Percentiles rank a stretch among this genome's conserved stretches.
Evolutionary conservation across 257 asterid species (phyloP).

Genomic region (Lithospermum erythrorhizon): DNA sequence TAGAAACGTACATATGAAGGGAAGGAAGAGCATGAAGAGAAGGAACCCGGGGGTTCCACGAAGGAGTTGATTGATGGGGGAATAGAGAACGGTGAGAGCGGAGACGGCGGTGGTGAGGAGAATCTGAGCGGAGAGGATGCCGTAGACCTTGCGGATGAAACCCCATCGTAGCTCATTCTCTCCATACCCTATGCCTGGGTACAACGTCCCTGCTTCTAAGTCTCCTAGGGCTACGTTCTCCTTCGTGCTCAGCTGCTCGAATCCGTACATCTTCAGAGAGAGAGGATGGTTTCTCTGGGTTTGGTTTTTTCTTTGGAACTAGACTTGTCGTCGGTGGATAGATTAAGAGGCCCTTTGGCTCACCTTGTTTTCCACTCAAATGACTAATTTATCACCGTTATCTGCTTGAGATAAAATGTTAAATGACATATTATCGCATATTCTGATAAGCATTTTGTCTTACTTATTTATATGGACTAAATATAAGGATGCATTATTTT

Average conservation of each 20-base stretch:
- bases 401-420: too few relatives aligned
- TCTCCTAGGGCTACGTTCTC: conserved; percentile 21
- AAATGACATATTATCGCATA: too few relatives aligned
- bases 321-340: too few relatives aligned
- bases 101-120: conserved; percentile 48
- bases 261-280: conserved; percentile 60
- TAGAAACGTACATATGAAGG: conserved; percentile 80
- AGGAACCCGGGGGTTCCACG: conserved; percentile 58
- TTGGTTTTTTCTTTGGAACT: too few relatives aligned
- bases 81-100: conserved; percentile 58
- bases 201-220: conserved; percentile 42
- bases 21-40: conserved; percentile 64
- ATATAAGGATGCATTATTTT: too few relatives aligned
- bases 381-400: too few relatives aligned
- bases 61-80: conserved; percentile 74
- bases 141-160: conserved; percentile 90
- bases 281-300: too few relatives aligned
- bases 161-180: conserved; percentile 98
- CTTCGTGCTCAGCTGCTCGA: conserved; percentile 34
- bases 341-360: too few relatives aligned
- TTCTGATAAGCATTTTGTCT: too few relatives aligned
- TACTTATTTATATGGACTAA: too few relatives aligned
- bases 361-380: too few relatives aligned
- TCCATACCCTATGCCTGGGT: conserved; percentile 86
- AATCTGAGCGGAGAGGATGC: conserved; percentile 85